Evolutionary conservation across 179 eudicot species (phyloP).

Genomic region (Patellifolia procumbens): DNA sequence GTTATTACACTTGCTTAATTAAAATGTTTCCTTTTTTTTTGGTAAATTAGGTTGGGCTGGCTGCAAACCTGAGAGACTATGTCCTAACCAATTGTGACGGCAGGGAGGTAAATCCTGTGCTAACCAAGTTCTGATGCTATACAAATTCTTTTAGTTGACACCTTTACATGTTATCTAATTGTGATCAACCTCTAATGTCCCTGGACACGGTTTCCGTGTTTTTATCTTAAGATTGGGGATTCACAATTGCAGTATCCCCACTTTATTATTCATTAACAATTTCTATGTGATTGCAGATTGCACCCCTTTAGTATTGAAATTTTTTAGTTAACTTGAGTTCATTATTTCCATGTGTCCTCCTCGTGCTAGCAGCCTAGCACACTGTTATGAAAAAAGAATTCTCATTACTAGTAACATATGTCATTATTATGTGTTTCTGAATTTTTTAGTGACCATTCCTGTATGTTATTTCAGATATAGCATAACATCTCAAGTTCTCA

Average conservation of each 20-base stretch:
- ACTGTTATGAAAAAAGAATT: not conserved
- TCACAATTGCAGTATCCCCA: not conserved
- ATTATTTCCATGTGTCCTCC: not conserved
- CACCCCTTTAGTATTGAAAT: too few species aligned
- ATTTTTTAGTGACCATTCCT: not conserved
- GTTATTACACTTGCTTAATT: not conserved
- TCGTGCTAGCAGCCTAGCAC: too few species aligned
- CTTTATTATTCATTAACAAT: not conserved
- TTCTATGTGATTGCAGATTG: too few species aligned
- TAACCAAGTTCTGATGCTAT: not conserved
- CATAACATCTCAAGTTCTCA: conserved; percentile 3
- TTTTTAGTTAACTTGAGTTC: not conserved
- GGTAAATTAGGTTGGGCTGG: conserved; percentile 80
- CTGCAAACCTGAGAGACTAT: conserved; percentile 86
- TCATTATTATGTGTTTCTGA: not conserved
- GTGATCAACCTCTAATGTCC: not conserved
- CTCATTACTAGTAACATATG: not conserved
- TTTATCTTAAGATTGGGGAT: not conserved
- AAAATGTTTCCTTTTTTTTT: not conserved
- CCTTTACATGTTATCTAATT: not conserved
- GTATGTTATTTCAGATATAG: not conserved
- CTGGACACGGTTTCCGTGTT: too few species aligned
- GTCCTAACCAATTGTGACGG: conserved; percentile 73
- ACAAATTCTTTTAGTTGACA: not conserved
- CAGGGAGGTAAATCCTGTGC: conserved; percentile 54